phyloP scores from a whole-genome alignment of 2,329 filamentous ascomycete species.

The Verticillium nonalfalfae region DNA sequence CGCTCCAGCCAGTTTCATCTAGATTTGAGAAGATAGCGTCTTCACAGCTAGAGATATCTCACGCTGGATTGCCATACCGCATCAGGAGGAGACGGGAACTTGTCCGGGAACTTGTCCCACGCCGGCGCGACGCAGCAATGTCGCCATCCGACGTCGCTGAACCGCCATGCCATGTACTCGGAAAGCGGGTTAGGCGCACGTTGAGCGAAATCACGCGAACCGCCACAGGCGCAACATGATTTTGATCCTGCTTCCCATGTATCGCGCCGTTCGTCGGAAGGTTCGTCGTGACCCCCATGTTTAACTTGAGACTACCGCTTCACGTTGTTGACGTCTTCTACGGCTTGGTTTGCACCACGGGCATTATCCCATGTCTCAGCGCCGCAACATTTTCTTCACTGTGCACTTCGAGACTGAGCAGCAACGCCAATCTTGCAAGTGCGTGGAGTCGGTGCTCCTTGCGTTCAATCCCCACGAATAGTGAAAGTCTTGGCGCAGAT shows the following conservation, averaged over 20 bases:
- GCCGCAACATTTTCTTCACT: background rate
- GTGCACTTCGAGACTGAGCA: background rate
- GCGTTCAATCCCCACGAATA: background rate
- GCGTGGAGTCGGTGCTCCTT: background rate
- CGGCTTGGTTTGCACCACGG: background rate
- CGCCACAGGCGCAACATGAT: background rate
- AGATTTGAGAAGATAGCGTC: background rate
- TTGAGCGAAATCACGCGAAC: background rate
- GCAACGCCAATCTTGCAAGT: background rate
- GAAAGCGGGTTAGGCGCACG: too few species aligned
- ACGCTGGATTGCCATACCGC: background rate
- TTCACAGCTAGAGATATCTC: background rate
- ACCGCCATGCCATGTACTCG: background rate
- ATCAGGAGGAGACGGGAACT: background rate
- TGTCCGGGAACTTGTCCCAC: background rate
- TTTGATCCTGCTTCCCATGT: background rate
- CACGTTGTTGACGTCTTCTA: background rate
- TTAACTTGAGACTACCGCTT: background rate
- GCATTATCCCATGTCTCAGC: background rate
- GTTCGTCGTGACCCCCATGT: background rate
- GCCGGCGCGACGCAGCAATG: background rate
- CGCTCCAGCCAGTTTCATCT: background rate
- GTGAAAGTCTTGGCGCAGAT: background rate
- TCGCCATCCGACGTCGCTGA: background rate
- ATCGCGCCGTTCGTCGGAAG: background rate